Percentiles rank a stretch among this genome's conserved stretches.
phyloP scores from a whole-genome alignment of 2,329 filamentous ascomycete species.

The Fusarium kyushuense region DNA sequence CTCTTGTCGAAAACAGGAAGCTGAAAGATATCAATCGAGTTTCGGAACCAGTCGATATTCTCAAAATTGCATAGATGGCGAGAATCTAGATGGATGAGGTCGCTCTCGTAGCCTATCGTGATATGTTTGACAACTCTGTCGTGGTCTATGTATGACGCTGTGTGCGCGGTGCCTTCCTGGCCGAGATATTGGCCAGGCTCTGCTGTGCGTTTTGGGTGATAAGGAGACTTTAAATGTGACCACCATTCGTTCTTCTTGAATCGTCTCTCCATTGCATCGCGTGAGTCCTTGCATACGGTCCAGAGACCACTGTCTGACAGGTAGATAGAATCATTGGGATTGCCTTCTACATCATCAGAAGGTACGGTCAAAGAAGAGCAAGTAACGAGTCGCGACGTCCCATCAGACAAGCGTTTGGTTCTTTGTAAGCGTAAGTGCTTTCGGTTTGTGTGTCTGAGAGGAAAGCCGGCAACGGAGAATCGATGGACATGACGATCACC shows the following conservation, averaged over 20 bases:
- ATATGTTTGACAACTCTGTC: neutral
- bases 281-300: constrained; percentile 20
- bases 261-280: constrained; percentile 14
- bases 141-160: constrained; percentile 10
- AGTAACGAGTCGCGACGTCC: neutral
- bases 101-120: constrained; percentile 12
- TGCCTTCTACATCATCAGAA: neutral
- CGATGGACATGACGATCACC: constrained; percentile 27
- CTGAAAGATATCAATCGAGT: neutral
- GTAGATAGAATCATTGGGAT: constrained; percentile 30
- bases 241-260: constrained; percentile 37
- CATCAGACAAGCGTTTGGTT: neutral
- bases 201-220: constrained; percentile 5
- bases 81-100: constrained; percentile 22
- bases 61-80: neutral
- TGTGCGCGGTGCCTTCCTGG: neutral
- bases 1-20: constrained; percentile 2
- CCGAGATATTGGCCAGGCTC: neutral
- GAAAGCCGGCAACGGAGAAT: constrained; percentile 20
- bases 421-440: neutral
- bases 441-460: neutral
- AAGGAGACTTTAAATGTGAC: neutral
- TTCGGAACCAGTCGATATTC: constrained; percentile 5
- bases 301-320: constrained; percentile 26
- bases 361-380: constrained; percentile 14